phyloP scores from a whole-genome alignment of 108 stramenopile species.

The Cyclotella cryptica region DNA sequence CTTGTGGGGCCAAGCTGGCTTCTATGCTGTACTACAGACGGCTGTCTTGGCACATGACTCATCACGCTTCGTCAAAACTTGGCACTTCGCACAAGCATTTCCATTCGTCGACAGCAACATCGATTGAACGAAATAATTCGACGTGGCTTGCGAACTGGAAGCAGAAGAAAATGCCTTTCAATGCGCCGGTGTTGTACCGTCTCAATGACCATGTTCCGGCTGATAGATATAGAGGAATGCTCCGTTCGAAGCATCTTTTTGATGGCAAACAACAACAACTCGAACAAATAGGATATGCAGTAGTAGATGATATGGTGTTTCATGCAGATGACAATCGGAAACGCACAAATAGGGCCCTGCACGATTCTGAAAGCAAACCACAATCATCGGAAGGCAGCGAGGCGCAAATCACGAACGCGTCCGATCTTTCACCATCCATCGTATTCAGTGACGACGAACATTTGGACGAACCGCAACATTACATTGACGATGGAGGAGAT shows the following conservation, averaged over 20 bases:
- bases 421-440: background rate
- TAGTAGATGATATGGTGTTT: slow-evolving; percentile 48
- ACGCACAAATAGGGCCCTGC: slow-evolving; percentile 12
- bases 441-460: slow-evolving; percentile 22
- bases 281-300: slow-evolving; percentile 45
- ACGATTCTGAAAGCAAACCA: background rate
- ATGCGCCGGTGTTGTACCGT: slow-evolving; percentile 39
- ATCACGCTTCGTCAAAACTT: background rate
- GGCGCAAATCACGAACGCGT: slow-evolving; percentile 1
- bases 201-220: slow-evolving; percentile 22
- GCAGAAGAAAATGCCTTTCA: slow-evolving; percentile 44
- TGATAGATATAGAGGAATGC: slow-evolving; percentile 24
- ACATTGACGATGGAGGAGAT: slow-evolving; percentile 52
- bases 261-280: slow-evolving; percentile 15
- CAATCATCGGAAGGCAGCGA: background rate
- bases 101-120: background rate
- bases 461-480: slow-evolving; percentile 22
- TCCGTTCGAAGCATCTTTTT: slow-evolving; percentile 10
- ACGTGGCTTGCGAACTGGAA: slow-evolving; percentile 28
- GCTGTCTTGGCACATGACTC: background rate
- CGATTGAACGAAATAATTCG: background rate
- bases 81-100: background rate
- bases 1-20: slow-evolving; percentile 17
- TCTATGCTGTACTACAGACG: slow-evolving; percentile 3
- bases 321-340: slow-evolving; percentile 21